Evolutionary conservation across 768 basidiomycete species (phyloP).

Genomic region (Lactifluus pinguis): DNA sequence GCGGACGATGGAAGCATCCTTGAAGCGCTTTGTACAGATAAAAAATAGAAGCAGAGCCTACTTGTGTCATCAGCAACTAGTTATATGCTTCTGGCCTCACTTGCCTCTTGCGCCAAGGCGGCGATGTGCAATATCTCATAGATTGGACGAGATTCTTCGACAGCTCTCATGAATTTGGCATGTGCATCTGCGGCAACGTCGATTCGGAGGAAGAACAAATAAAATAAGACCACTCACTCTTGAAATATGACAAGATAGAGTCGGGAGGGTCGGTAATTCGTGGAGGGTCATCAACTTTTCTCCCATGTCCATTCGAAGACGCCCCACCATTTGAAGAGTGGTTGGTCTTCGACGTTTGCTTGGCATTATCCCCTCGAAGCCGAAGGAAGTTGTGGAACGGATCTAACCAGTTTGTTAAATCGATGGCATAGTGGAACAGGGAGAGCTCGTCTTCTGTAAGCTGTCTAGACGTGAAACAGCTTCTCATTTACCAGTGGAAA

Average conservation of each 20-base stretch:
- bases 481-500: slow-evolving; percentile 10
- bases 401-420: slow-evolving; percentile 66
- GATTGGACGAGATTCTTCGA: slow-evolving; percentile 33
- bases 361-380: slow-evolving; percentile 69
- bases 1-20: slow-evolving; percentile 57
- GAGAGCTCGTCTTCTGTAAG: slow-evolving; percentile 54
- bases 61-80: not conserved
- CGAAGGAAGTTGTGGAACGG: slow-evolving; percentile 68
- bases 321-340: slow-evolving; percentile 59
- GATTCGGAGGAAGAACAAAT: not conserved
- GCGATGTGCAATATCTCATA: slow-evolving; percentile 63
- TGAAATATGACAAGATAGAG: slow-evolving; percentile 48
- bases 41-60: slow-evolving; percentile 67
- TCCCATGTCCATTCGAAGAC: slow-evolving; percentile 40
- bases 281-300: slow-evolving; percentile 68
- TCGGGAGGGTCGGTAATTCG: slow-evolving; percentile 53
- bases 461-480: slow-evolving; percentile 29
- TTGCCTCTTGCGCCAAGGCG: slow-evolving; percentile 66
- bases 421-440: slow-evolving; percentile 50
- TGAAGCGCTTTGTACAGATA: slow-evolving; percentile 68
- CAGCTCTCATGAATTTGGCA: slow-evolving; percentile 38
- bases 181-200: slow-evolving; percentile 39
- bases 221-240: slow-evolving; percentile 22
- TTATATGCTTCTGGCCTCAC: not conserved
- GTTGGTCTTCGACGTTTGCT: slow-evolving; percentile 62